Evolutionary conservation across 345 rosid genomes (phyloP), one percentile per base, ranked within the genome.

Genomic region (Conringia planisiliqua): DNA sequence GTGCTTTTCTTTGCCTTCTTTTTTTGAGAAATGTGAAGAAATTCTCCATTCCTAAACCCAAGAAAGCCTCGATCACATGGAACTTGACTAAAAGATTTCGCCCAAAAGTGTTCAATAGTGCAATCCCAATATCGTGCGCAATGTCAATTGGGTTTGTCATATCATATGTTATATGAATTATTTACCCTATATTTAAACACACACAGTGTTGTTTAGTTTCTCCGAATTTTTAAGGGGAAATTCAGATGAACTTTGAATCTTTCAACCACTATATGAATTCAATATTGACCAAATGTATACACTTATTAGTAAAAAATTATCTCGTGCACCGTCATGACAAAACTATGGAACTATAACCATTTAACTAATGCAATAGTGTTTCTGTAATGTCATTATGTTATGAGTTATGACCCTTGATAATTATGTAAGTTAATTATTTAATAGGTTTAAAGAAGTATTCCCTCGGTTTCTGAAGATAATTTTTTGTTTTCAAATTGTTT

Each of bases 61-160:
- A 77, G 76, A 77, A 68, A 57, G 76, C 80, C 72, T 77, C 80
- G 80, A 77, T 64, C 80, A 77, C 76, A 77, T 77, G 76, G 75
- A 77, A 70, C 76, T 77, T 77, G 76, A 71, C 80, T 58, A 65
- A 63, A 76, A 61, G 57, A 52, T 44, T 71, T 77, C 39, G 56
- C 62, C 30, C 66, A 58, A 32, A 70, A 33, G 33, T 69, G 64
- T 54, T 52, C 71, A 69, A 69, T 24, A 75, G 55, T 76, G 75
- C 79, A 76, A 69, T 76, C 75, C 79, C 75, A 76, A 69, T 62
- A 76, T 68, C 75, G 30, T 76, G 63, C 38, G 22, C 62, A 61
- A 33, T 61, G 47, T 56, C 63, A 68, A 61, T 20, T 51, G 33
- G 40, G 66, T 51, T 39, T 36, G 56, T 42, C 57, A 51, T 17